phyloP scores from a whole-genome alignment of 1,139 yeast genomes.

The Magnusiomyces starmeri region DNA sequence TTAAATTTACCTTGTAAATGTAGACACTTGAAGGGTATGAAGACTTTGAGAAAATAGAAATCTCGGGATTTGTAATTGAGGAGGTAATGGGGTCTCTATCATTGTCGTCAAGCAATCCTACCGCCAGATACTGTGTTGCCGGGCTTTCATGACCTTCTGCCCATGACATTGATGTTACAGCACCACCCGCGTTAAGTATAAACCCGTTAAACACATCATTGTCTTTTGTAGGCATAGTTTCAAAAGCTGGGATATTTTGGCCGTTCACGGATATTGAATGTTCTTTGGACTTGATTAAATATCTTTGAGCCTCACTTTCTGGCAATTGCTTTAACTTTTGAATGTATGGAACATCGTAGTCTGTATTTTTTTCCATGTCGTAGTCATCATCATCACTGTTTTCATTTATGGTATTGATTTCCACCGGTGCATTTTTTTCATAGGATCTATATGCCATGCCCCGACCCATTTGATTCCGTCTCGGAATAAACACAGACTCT shows the following conservation, averaged over 20 bases:
- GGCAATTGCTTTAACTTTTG: neutral
- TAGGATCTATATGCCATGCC: constrained; percentile 15
- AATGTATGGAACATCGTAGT: neutral
- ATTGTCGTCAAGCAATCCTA: constrained; percentile 45
- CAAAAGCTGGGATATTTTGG: constrained; percentile 3
- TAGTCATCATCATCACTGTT: no score
- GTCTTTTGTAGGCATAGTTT: constrained; percentile 2
- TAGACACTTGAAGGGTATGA: constrained; percentile 22
- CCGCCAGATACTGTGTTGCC: constrained; percentile 43
- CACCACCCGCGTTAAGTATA: constrained; percentile 26
- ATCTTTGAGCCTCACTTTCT: neutral
- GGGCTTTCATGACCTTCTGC: constrained; percentile 30
- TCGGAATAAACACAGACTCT: constrained; percentile 28
- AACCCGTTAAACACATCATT: constrained; percentile 12
- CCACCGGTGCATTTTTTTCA: neutral
- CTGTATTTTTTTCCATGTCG: neutral
- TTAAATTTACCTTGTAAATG: constrained; percentile 19
- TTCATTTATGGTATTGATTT: no score
- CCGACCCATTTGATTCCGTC: constrained; percentile 15
- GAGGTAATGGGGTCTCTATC: constrained; percentile 36
- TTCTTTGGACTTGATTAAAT: neutral
- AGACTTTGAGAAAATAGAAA: constrained; percentile 20
- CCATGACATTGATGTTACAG: constrained; percentile 25
- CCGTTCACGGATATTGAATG: constrained; percentile 8
- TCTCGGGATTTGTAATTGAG: constrained; percentile 17